These are phyloP conservation scores for Globisporangium cystogenes DNA, from an alignment of 352 stramenopile species.

Conservation along the genomic window DNA sequence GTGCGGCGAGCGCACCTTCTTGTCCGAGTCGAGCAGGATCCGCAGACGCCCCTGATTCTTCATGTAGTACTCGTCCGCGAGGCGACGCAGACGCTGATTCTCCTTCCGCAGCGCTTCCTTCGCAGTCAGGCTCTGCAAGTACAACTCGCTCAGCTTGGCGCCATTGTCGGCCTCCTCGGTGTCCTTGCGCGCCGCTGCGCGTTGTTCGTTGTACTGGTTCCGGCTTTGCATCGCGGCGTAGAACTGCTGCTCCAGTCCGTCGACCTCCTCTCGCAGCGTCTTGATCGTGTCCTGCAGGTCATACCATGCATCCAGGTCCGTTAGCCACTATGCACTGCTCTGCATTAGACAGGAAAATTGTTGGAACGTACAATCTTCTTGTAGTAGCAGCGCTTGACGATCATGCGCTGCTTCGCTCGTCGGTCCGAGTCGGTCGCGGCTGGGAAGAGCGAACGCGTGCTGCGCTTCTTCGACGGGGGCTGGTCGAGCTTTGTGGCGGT, in stretches of 20 bases:
- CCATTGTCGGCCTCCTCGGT: conserved; percentile 9
- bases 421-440: conserved; percentile 42
- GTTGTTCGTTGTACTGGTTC: conserved; percentile 25
- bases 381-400: conserved; percentile 74
- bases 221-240: conserved; percentile 24
- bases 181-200: conserved; percentile 8
- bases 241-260: conserved; percentile 31
- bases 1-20: conserved; percentile 22
- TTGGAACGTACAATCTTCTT: conserved; percentile 64
- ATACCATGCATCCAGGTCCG: background rate
- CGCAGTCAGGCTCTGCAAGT: conserved; percentile 33
- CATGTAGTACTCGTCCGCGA: conserved; percentile 74
- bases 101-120: conserved; percentile 61
- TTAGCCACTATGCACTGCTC: background rate
- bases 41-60: conserved; percentile 67
- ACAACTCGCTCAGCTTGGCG: conserved; percentile 27
- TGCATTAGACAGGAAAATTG: background rate
- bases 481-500: background rate
- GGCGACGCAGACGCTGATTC: conserved; percentile 53
- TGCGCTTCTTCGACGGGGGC: conserved; percentile 30
- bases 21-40: conserved; percentile 51
- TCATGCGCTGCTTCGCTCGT: conserved; percentile 60
- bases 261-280: conserved; percentile 46
- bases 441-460: conserved; percentile 33
- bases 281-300: conserved; percentile 56